Base-by-base conservation (phyloP, 768 basidiomycete species). In the Agaricus blazei region DNA sequence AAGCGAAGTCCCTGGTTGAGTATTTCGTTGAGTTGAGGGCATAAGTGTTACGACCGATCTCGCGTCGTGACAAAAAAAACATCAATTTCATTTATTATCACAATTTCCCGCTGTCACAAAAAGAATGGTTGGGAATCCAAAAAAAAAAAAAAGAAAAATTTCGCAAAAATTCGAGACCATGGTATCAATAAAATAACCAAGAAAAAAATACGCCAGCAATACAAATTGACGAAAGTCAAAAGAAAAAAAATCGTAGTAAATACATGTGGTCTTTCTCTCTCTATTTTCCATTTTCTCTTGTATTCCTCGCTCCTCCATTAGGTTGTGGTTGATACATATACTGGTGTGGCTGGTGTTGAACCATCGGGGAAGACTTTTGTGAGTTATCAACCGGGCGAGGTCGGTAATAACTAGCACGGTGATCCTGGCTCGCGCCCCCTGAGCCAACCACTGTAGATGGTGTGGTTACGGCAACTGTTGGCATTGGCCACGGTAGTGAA, bases 401-500 rank as follows among this genome's bases (percentile, higher is more conserved):
- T 9, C 84, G 77, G 59, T 86, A 87, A 64, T 85, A 86, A 58
- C 75, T 73, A 57, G 73, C 71, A 12, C 76, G 67, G 37, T 73
- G 75, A n/a, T 78, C 79, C 34, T 69, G 70, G 6, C 65, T 61
- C n/a, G 61, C 42, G 9, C 68, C 61, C 0, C 74, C 61, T n/a
- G 71, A 60, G 3, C 77, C 59, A 23, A 86, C 72, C 3, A 85
- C 78, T 2, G 84, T 78, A 4, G 85, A 80, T 0, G 79, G 64
- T 2, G 82, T 81, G 44, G 76, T 75, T 9, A 76, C 82, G 1
- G 87, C 85, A 29, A 87, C 78, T 1, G 83, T 86, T 1, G 87
- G 86, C 84, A 88, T 87, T 5, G 87, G 84, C 78, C 83, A 89
- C 3, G 85, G 84, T 48, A 83, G 44, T 45, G 59, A 64, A 11